Evolutionary conservation across 2,329 filamentous ascomycete genomes (phyloP).

Genomic region (Xenoacremonium recifei): DNA sequence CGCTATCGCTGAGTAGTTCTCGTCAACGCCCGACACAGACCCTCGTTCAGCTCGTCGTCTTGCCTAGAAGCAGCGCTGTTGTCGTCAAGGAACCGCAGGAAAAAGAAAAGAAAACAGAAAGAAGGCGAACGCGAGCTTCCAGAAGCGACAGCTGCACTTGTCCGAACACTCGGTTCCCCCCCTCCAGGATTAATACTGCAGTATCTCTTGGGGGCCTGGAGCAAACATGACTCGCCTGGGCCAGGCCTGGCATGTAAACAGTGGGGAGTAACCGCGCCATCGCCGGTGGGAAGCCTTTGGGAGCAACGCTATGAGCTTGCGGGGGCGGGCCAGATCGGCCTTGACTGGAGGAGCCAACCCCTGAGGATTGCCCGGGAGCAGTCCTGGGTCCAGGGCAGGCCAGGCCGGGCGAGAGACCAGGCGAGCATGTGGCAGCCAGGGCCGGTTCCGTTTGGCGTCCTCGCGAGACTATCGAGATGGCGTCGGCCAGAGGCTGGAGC

Average conservation of each 20-base stretch:
- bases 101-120: too few species aligned
- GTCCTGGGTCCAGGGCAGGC: background rate
- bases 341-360: constrained; percentile 6
- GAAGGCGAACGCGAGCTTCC: too few species aligned
- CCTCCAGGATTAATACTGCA: too few species aligned
- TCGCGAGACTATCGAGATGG: constrained; percentile 24
- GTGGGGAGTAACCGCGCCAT: constrained; percentile 19
- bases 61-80: too few species aligned
- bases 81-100: too few species aligned
- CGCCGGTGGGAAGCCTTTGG: constrained; percentile 7
- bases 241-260: constrained; percentile 11
- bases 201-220: background rate
- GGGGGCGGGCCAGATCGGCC: constrained; percentile 24
- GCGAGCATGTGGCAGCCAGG: background rate
- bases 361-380: background rate
- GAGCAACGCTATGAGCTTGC: constrained; percentile 22
- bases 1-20: too few species aligned
- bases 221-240: constrained; percentile 2
- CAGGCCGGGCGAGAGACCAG: constrained; percentile 1
- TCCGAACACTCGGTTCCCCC: too few species aligned
- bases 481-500: background rate
- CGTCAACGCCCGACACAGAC: too few species aligned
- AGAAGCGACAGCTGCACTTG: background rate
- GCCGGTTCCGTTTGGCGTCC: too few species aligned
- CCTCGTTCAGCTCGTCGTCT: too few species aligned